Evolutionary conservation across 83 land plant genomes (phyloP).

Genomic region (Picea abies): DNA sequence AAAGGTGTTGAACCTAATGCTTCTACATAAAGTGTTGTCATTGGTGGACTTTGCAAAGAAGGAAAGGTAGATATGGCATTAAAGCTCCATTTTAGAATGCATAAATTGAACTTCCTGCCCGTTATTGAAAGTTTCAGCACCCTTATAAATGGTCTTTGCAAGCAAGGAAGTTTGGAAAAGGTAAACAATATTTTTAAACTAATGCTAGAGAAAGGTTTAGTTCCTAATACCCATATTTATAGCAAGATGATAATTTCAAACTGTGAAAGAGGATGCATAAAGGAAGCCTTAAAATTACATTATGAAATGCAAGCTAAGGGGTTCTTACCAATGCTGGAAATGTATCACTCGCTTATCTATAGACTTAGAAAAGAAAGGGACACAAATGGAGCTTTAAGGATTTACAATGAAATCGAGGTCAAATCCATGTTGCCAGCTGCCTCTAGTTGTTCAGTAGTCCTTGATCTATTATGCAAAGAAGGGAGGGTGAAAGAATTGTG

Average conservation of each 20-base stretch:
- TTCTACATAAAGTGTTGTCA: constrained; percentile 18
- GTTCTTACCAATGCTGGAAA: not conserved
- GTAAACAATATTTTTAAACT: constrained; percentile 4
- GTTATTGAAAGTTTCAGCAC: constrained; percentile 3
- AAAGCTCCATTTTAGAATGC: constrained; percentile 30
- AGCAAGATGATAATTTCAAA: constrained; percentile 15
- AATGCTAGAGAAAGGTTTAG: not conserved
- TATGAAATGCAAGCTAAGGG: not conserved
- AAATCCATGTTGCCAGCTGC: not conserved
- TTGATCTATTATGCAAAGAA: constrained; percentile 9
- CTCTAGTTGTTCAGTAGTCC: not conserved
- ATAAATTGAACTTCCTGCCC: constrained; percentile 14
- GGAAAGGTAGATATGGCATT: constrained; percentile 26
- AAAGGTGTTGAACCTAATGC: constrained; percentile 5
- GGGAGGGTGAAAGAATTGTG: constrained; percentile 48
- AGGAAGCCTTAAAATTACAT: not conserved
- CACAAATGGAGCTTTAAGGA: too few species aligned
- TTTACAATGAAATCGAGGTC: not conserved
- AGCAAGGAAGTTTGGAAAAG: constrained; percentile 8
- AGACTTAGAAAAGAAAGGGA: not conserved
- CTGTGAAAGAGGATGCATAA: constrained; percentile 13
- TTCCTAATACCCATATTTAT: not conserved
- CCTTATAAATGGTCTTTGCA: constrained; percentile 5
- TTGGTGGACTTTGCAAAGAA: too few species aligned
- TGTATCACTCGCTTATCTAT: constrained; percentile 3